phyloP scores from a whole-genome alignment of 1,139 yeast species.

The Pichia sp. region DNA sequence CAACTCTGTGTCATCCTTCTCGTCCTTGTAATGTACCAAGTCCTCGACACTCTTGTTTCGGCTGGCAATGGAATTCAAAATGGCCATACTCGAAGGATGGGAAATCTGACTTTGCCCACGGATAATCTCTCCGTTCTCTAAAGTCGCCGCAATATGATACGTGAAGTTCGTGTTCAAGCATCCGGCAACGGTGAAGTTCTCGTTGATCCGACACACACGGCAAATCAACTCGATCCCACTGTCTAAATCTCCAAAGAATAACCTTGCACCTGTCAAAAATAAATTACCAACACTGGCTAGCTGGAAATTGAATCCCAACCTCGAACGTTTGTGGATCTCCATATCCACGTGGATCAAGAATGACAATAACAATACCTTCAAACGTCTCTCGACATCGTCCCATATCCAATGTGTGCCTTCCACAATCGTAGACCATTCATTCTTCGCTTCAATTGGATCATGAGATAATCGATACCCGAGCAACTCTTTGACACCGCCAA shows the following conservation, averaged over 20 bases:
- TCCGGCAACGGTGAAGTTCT: slow-evolving; percentile 62
- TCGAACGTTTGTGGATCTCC: slow-evolving; percentile 69
- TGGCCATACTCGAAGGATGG: too few relatives aligned
- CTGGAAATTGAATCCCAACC: slow-evolving; percentile 66
- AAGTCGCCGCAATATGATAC: slow-evolving; percentile 79
- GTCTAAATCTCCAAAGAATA: slow-evolving; percentile 82
- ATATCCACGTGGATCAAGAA: slow-evolving; percentile 78
- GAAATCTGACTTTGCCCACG: slow-evolving; percentile 97
- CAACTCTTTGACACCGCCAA: slow-evolving; percentile 41
- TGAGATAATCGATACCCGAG: slow-evolving; percentile 60
- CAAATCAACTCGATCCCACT: slow-evolving; percentile 76
- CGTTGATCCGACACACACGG: slow-evolving; percentile 63
- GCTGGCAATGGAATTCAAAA: too few relatives aligned
- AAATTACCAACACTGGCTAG: slow-evolving; percentile 85
- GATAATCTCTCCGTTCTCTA: slow-evolving; percentile 68
- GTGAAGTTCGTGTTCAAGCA: slow-evolving; percentile 83
- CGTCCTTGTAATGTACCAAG: background rate
- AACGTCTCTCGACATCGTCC: slow-evolving; percentile 58
- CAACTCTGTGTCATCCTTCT: too few relatives aligned
- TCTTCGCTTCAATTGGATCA: slow-evolving; percentile 21
- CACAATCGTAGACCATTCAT: slow-evolving; percentile 75
- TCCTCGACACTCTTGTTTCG: slow-evolving; percentile 33
- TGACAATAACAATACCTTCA: slow-evolving; percentile 50
- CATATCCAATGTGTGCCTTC: slow-evolving; percentile 78
- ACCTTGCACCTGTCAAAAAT: slow-evolving; percentile 76